A percentile compares a stretch with the other conserved stretches of the same genome.
phyloP scores from a whole-genome alignment of 306 rosid species.

The Trifolium dubium region DNA sequence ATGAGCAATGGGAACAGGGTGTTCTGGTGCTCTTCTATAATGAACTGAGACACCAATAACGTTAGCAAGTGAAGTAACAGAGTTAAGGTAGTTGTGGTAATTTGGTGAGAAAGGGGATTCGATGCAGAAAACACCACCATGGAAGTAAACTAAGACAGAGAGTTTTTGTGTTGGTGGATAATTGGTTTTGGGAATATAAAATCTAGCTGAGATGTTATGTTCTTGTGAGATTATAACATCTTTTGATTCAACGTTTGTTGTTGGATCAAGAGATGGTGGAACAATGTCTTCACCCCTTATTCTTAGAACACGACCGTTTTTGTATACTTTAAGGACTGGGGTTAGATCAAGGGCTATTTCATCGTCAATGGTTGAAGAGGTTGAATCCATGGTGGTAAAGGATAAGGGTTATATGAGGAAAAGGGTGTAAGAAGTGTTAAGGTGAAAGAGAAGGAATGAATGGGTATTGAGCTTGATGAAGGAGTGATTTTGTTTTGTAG shows the following conservation, averaged over 20 bases:
- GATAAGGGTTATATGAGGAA: too few relatives aligned
- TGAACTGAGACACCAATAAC: conserved; percentile 67
- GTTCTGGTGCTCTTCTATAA: conserved; percentile 76
- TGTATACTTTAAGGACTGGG: conserved; percentile 55
- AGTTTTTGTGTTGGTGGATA: conserved; percentile 47
- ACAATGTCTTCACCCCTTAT: conserved; percentile 41
- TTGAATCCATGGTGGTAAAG: background rate
- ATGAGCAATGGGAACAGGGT: conserved; percentile 58
- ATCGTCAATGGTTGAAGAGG: background rate
- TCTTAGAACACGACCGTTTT: conserved; percentile 58
- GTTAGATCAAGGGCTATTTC: conserved; percentile 48
- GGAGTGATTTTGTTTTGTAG: too few relatives aligned
- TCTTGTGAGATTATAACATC: conserved; percentile 58
- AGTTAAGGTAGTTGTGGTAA: conserved; percentile 54
- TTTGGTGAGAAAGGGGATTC: conserved; percentile 58
- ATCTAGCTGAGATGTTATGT: conserved; percentile 54
- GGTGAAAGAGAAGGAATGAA: too few relatives aligned
- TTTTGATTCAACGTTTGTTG: conserved; percentile 57
- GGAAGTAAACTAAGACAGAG: conserved; percentile 66
- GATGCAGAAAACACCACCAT: conserved; percentile 76
- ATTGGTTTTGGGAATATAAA: conserved; percentile 53
- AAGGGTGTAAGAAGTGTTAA: too few relatives aligned
- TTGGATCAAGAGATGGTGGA: conserved; percentile 49
- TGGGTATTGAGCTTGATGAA: too few relatives aligned
- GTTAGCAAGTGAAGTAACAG: conserved; percentile 51